phyloP scores from a whole-genome alignment of 345 rosid genomes.

The Populus nigra region DNA sequence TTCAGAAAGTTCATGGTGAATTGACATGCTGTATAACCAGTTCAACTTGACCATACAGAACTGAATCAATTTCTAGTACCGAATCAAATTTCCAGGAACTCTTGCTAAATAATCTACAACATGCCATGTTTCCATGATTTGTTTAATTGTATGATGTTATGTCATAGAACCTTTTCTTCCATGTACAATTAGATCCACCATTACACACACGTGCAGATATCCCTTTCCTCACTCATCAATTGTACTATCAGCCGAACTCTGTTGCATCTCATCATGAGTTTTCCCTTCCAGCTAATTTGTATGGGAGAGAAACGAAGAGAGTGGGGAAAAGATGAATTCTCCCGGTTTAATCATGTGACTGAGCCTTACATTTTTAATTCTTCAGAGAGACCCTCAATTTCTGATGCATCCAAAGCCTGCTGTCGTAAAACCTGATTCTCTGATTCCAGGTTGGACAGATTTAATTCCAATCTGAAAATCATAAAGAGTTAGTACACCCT shows the following conservation, averaged over 20 bases:
- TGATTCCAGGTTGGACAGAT: constrained; percentile 56
- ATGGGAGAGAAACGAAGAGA: neutral
- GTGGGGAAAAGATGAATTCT: neutral
- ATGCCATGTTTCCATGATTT: neutral
- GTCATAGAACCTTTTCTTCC: neutral
- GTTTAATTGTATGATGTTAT: neutral
- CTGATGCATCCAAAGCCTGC: constrained; percentile 50
- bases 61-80: neutral
- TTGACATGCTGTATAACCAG: neutral
- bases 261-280: neutral
- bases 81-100: neutral
- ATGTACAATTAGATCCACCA: neutral
- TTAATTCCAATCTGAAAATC: constrained; percentile 43
- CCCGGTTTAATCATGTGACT: neutral
- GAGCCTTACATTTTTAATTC: constrained; percentile 42
- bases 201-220: neutral
- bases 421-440: constrained; percentile 73
- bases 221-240: neutral
- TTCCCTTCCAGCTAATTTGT: neutral
- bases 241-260: neutral
- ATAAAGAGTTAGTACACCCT: constrained; percentile 11
- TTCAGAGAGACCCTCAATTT: constrained; percentile 37
- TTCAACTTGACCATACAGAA: neutral
- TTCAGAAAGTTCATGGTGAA: neutral
- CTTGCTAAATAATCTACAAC: neutral